Evolutionary conservation across 768 basidiomycete species (phyloP).

Genomic region (Mycena floridula): DNA sequence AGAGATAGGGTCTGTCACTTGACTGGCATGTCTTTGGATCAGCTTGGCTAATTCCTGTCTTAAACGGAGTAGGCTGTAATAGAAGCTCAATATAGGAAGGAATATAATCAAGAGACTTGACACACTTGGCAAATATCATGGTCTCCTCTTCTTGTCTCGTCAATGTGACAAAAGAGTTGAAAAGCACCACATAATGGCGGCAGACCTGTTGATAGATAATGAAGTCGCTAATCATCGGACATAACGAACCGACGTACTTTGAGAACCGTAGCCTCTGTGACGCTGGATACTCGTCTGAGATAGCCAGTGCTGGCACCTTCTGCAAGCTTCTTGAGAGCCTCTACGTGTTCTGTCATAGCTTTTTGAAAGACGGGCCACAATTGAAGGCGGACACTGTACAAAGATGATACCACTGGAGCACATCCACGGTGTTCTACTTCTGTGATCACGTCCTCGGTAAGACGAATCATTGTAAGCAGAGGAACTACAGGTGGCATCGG

Average conservation of each 20-base stretch:
- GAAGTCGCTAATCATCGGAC: neutral
- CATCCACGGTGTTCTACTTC: constrained; percentile 77
- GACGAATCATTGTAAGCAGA: constrained; percentile 85
- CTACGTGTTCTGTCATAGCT: constrained; percentile 77
- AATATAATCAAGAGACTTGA: neutral
- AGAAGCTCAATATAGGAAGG: neutral
- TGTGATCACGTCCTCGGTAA: constrained; percentile 74
- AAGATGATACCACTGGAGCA: constrained; percentile 73
- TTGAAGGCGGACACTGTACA: constrained; percentile 73
- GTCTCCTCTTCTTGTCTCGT: constrained; percentile 85
- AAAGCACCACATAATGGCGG: constrained; percentile 70
- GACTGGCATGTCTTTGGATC: constrained; percentile 65
- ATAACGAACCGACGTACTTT: constrained; percentile 37
- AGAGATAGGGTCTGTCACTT: constrained; percentile 51
- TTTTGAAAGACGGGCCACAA: constrained; percentile 96
- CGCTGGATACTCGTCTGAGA: constrained; percentile 52
- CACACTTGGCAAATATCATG: constrained; percentile 94
- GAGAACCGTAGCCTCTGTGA: constrained; percentile 65
- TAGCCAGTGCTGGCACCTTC: constrained; percentile 63
- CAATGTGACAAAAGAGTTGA: constrained; percentile 77
- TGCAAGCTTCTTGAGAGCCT: constrained; percentile 75
- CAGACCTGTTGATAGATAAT: constrained; percentile 45
- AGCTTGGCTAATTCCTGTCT: constrained; percentile 79
- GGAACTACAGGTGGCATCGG: constrained; percentile 70
- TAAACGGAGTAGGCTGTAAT: constrained; percentile 68